Base-by-base conservation (phyloP, 2,329 filamentous ascomycete species). In the Colletotrichum tofieldiae region DNA sequence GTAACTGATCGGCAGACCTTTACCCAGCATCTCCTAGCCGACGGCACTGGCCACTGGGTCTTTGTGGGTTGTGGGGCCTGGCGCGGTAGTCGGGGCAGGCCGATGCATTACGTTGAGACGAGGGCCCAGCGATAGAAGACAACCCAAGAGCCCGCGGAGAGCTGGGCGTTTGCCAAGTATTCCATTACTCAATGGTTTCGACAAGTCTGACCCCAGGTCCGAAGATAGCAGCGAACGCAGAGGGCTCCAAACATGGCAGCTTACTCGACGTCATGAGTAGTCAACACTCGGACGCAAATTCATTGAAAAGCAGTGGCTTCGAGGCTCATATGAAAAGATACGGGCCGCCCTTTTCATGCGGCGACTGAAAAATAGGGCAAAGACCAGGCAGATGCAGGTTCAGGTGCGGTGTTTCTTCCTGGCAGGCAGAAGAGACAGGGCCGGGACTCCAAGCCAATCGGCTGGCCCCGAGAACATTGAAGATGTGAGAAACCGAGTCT, bases 1-100 rank as follows among this genome's bases (percentile, higher is more conserved):
- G n/a, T 26, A 14, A 51, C 47, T 51, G 45, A 26, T 62, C 32
- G 32, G 45, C 59, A 39, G 43, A 32, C 16, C 56, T 59, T 45
- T 16, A 39, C 55, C 55, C 8, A 9, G 23, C 56, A 45, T 6
- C 14, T 29, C 3, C 56, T 29, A n/a, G 37, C 39, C 39, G 23
- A 11, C 29, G 45, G 54, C 35, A 58, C 54, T 58, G 54, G 14
- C 54, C 35, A 18, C 23, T 23, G n/a, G 54, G 37, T 56, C 54
- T n/a, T 39, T 16, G n/a, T 16, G n/a, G 11, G 32, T 41, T 41
- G 54, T 35, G 54, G 54, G 8, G 54, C 35, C 32, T 16, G n/a
- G 26, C 35, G n/a, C 29, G n/a, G 35, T 20, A 56, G 35, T 56
- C n/a, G 54, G 35, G 4, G 35, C 11, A 56, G 54, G 35, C 54